Evolutionary conservation across 352 stramenopile genomes (phyloP).

Genomic region (Globisporangium cederbergense): DNA sequence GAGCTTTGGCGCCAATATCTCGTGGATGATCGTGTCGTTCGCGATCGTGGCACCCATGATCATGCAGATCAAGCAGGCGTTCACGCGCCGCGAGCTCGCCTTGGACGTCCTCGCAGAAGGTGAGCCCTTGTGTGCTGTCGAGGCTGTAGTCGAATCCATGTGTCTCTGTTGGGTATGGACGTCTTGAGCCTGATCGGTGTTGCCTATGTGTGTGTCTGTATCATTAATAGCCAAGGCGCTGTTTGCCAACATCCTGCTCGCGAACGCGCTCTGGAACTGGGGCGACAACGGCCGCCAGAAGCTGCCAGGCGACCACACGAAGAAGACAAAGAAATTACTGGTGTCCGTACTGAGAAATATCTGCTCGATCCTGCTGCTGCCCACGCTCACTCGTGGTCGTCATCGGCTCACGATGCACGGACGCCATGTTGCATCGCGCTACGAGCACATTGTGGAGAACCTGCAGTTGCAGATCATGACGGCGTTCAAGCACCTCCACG

Average conservation of each 20-base stretch:
- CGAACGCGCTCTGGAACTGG: conserved; percentile 84
- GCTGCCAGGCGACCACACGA: conserved; percentile 45
- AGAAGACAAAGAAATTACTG: conserved; percentile 58
- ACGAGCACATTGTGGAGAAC: conserved; percentile 33
- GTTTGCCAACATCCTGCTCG: conserved; percentile 68
- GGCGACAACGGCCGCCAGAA: conserved; percentile 55
- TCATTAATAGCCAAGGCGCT: conserved; percentile 44
- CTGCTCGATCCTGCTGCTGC: conserved; percentile 53
- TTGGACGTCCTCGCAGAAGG: conserved; percentile 65
- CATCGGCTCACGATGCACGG: conserved; percentile 64
- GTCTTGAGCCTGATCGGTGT: not conserved
- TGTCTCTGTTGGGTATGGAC: too few relatives aligned
- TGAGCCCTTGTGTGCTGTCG: conserved; percentile 5
- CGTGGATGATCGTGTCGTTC: conserved; percentile 80
- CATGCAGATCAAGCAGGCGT: conserved; percentile 86
- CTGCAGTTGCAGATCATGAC: conserved; percentile 58
- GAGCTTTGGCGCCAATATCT: conserved; percentile 79
- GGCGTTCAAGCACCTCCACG: conserved; percentile 57
- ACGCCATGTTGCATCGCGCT: conserved; percentile 41
- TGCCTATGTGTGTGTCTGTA: not conserved
- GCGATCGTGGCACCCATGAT: conserved; percentile 84
- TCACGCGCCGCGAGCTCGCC: conserved; percentile 64
- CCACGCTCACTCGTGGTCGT: conserved; percentile 63
- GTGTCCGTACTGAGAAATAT: conserved; percentile 41
- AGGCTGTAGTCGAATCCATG: not conserved